Conservation (phyloP, 306 rosid genomes). For the Vicia faba region DNA sequence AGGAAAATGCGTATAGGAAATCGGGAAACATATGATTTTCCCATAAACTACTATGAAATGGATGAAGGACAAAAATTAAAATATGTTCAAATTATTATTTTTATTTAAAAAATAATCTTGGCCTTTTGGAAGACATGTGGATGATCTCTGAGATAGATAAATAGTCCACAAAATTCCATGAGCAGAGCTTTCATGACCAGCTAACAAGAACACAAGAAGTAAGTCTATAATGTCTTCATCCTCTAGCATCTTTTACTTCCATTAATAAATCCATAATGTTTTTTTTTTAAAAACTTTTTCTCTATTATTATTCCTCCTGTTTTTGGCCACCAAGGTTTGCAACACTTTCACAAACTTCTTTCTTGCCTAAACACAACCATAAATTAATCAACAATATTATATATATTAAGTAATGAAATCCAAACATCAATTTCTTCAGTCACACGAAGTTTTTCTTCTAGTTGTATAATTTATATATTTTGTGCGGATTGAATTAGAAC, state of each 20-base stretch:
- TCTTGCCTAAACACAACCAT: slow-evolving; percentile 57
- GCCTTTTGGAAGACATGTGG: slow-evolving; percentile 54
- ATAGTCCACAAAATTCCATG: slow-evolving; percentile 75
- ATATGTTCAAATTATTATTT: no score
- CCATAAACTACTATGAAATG: no score
- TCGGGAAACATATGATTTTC: no score
- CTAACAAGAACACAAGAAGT: slow-evolving; percentile 68
- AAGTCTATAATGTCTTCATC: slow-evolving; percentile 72
- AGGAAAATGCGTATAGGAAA: background rate
- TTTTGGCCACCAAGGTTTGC: slow-evolving; percentile 49
- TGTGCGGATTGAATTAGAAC: no score
- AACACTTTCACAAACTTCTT: slow-evolving; percentile 54
- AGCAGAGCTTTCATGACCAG: slow-evolving; percentile 87
- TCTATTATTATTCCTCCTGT: slow-evolving; percentile 38
- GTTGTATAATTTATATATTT: no score
- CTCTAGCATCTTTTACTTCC: slow-evolving; percentile 60
- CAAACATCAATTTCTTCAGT: slow-evolving; percentile 6
- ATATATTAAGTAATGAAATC: background rate
- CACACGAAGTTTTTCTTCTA: background rate
- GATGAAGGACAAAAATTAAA: no score
- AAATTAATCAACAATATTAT: background rate
- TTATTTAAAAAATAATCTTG: slow-evolving; percentile 68
- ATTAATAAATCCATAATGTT: slow-evolving; percentile 63
- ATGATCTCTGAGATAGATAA: slow-evolving; percentile 52
- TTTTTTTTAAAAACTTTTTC: slow-evolving; percentile 30